These are phyloP conservation scores for Arctium lappa DNA, from an alignment of 129 eudicot genomes.

Conservation along the genomic window DNA sequence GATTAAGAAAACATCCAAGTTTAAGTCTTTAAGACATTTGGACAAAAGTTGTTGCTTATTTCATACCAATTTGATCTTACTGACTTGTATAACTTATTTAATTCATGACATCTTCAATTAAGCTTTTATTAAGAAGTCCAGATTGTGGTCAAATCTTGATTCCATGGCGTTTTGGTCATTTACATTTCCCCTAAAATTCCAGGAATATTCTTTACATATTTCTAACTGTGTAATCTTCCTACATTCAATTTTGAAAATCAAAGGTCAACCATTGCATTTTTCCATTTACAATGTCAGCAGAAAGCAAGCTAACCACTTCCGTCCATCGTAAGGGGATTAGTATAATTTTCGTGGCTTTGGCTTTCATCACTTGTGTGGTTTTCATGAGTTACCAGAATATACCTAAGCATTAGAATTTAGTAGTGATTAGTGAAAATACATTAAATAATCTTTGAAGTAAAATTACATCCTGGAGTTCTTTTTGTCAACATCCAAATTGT, in stretches of 20 bases:
- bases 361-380: background rate
- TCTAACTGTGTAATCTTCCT: background rate
- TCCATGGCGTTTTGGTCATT: background rate
- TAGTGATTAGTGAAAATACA: background rate
- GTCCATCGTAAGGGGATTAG: background rate
- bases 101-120: background rate
- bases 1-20: background rate
- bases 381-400: background rate
- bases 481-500: background rate
- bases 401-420: background rate
- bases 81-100: slow-evolving; percentile 2
- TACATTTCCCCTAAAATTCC: slow-evolving; percentile 2
- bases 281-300: background rate
- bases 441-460: background rate
- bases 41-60: background rate
- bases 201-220: background rate
- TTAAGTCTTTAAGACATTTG: background rate
- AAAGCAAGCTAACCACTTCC: background rate
- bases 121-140: background rate
- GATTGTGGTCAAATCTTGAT: background rate
- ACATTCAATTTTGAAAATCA: slow-evolving; percentile 4
- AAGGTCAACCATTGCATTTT: background rate
- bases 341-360: background rate
- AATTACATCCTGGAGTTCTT: background rate
- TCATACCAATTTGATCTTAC: background rate